A percentile compares a stretch with the other conserved stretches of the same genome.
phyloP scores from a whole-genome alignment of 208 protist genomes.

The Crithidia fasciculata region DNA sequence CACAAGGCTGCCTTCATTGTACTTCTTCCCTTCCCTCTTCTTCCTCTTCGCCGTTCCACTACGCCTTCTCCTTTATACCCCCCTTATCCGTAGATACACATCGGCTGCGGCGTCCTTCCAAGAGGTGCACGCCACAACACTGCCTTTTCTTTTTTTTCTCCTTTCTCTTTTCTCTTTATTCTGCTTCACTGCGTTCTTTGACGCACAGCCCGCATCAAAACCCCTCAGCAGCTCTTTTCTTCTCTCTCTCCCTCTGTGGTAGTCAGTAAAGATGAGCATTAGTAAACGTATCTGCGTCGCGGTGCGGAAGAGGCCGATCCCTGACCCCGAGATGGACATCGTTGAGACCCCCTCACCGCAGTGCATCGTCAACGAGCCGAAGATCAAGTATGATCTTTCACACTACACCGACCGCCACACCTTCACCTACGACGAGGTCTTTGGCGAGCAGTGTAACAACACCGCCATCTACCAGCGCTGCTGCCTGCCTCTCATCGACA shows the following conservation, averaged over 20 bases:
- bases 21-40: too few species aligned
- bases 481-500: constrained; percentile 94
- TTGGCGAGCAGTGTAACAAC: constrained; percentile 92
- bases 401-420: constrained; percentile 96
- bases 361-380: constrained; percentile 91
- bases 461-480: constrained; percentile 93
- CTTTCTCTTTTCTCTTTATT: constrained; percentile 30
- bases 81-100: too few species aligned
- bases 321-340: constrained; percentile 80
- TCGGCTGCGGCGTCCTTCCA: too few species aligned
- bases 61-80: too few species aligned
- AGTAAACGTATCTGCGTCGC: constrained; percentile 90
- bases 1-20: too few species aligned
- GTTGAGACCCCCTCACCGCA: constrained; percentile 76
- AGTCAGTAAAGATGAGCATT: constrained; percentile 29
- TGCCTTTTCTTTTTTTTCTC: too few species aligned
- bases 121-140: too few species aligned
- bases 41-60: too few species aligned
- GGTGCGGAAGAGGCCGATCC: constrained; percentile 90
- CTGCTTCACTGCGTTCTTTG: constrained; percentile 2
- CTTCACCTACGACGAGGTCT: constrained; percentile 97
- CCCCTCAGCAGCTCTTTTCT: too few species aligned
- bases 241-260: too few species aligned
- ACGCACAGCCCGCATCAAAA: neutral
- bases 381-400: constrained; percentile 95